phyloP scores from a whole-genome alignment of 2,329 filamentous ascomycete species.

The Exserohilum rostratum region DNA sequence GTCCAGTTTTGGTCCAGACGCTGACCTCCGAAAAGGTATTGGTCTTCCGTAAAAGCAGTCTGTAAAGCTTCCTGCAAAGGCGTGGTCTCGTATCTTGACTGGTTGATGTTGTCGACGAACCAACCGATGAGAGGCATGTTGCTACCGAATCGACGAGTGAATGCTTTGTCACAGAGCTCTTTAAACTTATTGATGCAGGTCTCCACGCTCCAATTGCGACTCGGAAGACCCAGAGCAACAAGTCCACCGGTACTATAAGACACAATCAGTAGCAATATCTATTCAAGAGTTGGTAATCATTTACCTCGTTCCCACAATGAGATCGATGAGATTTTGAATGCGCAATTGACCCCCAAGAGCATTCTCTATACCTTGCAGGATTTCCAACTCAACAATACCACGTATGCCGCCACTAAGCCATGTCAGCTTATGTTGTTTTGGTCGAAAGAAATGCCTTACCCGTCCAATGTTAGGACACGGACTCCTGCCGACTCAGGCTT shows the following conservation, averaged over 20 bases:
- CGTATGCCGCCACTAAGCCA: conserved; percentile 16
- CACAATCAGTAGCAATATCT: no score
- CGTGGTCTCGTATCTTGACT: conserved; percentile 3
- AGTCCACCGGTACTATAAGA: conserved; percentile 54
- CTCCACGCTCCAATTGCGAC: conserved; percentile 47
- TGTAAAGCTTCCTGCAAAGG: conserved; percentile 9
- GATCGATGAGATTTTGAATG: conserved; percentile 56
- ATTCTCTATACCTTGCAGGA: conserved; percentile 51
- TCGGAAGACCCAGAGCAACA: conserved; percentile 51
- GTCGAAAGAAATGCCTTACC: conserved; percentile 2
- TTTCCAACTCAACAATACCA: conserved; percentile 49
- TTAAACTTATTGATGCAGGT: conserved; percentile 47
- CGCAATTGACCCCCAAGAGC: conserved; percentile 48
- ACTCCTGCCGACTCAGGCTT: conserved; percentile 36
- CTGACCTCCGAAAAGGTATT: conserved; percentile 46
- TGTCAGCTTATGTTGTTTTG: not conserved
- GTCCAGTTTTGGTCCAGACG: conserved; percentile 16
- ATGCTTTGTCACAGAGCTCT: conserved; percentile 50
- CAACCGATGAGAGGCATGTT: conserved; percentile 46
- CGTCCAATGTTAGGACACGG: conserved; percentile 14
- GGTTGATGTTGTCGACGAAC: no score
- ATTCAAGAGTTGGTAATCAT: no score
- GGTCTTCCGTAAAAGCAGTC: conserved; percentile 4
- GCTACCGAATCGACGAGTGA: conserved; percentile 45
- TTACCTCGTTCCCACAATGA: conserved; percentile 47